Percentiles rank a stretch among this genome's conserved stretches.
Conservation (phyloP, 1,284 basidiomycete species). For the Puccinia sorghi region DNA sequence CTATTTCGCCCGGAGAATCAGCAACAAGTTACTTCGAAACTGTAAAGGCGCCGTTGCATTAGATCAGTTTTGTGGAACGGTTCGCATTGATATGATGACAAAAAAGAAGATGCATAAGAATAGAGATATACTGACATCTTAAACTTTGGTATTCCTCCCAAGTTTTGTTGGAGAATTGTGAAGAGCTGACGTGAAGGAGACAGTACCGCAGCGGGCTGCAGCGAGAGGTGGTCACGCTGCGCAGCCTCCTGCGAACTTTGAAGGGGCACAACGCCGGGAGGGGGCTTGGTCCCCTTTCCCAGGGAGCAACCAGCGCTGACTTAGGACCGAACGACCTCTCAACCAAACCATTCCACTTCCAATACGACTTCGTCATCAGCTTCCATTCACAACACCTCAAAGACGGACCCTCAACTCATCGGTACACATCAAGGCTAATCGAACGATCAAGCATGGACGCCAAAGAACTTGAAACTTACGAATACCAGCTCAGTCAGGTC, state of each 20-base stretch:
- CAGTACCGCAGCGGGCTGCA: not conserved
- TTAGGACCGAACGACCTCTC: too few species aligned
- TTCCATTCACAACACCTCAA: not conserved
- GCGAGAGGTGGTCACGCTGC: not conserved
- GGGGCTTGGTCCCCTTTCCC: not conserved
- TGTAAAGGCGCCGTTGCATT: too few species aligned
- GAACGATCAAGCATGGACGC: slow-evolving; percentile 29
- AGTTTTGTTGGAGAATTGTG: too few species aligned
- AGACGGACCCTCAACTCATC: too few species aligned
- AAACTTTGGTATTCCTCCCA: not conserved
- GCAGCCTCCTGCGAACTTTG: not conserved
- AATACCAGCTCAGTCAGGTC: slow-evolving; percentile 52
- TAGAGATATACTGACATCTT: not conserved
- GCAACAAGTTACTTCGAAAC: too few species aligned
- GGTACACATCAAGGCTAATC: too few species aligned
- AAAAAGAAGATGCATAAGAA: too few species aligned
- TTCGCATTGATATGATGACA: too few species aligned
- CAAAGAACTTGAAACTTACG: slow-evolving; percentile 52
- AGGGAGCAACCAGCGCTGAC: not conserved
- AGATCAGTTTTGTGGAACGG: too few species aligned
- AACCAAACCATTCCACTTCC: not conserved
- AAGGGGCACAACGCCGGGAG: not conserved
- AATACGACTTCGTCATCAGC: not conserved
- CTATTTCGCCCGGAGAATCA: too few species aligned
- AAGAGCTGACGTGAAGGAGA: too few species aligned